Conservation (phyloP, 306 rosid species). For the Cicer bijugum region DNA sequence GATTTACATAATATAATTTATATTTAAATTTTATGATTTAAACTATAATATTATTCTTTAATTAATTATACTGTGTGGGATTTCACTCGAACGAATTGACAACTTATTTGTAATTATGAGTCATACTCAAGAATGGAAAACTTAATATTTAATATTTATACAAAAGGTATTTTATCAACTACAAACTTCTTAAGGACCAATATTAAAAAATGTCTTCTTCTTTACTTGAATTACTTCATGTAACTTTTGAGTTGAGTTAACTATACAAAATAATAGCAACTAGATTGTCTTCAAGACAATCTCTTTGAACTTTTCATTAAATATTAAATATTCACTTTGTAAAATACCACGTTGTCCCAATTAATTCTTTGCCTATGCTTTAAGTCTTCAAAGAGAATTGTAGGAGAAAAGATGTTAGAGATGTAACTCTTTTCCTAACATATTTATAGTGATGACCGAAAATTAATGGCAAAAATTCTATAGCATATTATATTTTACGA, state of each 20-base stretch:
- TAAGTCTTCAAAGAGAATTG: conserved; percentile 31
- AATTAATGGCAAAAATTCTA: conserved; percentile 45
- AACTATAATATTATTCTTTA: too few relatives aligned
- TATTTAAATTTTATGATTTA: too few relatives aligned
- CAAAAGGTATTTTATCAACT: not conserved
- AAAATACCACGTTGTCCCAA: conserved; percentile 24
- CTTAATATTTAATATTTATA: not conserved
- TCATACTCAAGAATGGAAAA: not conserved
- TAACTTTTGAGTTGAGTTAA: conserved; percentile 4
- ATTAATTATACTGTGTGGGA: too few relatives aligned
- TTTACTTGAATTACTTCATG: not conserved
- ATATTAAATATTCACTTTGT: conserved; percentile 19
- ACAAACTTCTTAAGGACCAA: not conserved
- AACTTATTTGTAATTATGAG: too few relatives aligned
- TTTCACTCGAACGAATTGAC: too few relatives aligned
- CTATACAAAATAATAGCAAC: not conserved
- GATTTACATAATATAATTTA: too few relatives aligned
- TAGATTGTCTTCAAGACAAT: conserved; percentile 21
- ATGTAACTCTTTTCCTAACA: conserved; percentile 17
- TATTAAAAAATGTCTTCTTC: conserved; percentile 9
- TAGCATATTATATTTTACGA: conserved; percentile 14
- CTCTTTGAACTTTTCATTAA: conserved; percentile 30
- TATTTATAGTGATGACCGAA: conserved; percentile 1
- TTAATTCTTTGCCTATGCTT: conserved; percentile 37
- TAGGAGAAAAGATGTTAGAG: conserved; percentile 6